Evolutionary conservation across 2,329 filamentous ascomycete species (phyloP).

Genomic region (Calonectria montana): DNA sequence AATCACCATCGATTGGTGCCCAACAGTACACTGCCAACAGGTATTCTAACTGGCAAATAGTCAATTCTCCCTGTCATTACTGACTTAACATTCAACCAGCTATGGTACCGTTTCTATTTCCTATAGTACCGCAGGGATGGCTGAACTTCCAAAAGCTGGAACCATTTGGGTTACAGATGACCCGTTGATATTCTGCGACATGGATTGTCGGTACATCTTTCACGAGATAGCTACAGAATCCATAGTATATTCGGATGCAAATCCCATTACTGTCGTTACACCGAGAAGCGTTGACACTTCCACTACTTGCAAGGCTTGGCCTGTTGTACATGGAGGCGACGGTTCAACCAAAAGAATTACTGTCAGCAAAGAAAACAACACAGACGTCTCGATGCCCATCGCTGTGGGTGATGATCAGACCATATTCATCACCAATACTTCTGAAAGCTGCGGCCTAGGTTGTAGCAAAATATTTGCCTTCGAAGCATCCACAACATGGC

Average conservation of each 20-base stretch:
- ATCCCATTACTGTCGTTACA: conserved; percentile 32
- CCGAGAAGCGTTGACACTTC: conserved; percentile 26
- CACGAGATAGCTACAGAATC: conserved; percentile 45
- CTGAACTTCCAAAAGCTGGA: conserved; percentile 43
- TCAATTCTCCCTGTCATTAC: background rate
- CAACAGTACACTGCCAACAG: conserved; percentile 57
- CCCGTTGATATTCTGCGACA: conserved; percentile 48
- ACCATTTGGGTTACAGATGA: conserved; percentile 45
- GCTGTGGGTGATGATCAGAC: conserved; percentile 33
- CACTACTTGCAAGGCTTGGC: conserved; percentile 30
- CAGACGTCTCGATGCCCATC: conserved; percentile 21
- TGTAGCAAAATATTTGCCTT: conserved; percentile 38
- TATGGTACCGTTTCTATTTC: conserved; percentile 53
- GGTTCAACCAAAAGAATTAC: conserved; percentile 31
- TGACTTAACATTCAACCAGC: conserved; percentile 30
- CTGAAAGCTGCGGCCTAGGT: conserved; percentile 20
- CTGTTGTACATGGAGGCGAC: conserved; percentile 28
- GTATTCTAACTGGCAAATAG: conserved; percentile 25
- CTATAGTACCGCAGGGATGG: conserved; percentile 35
- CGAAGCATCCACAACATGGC: conserved; percentile 27
- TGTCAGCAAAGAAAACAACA: background rate
- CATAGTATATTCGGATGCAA: conserved; percentile 22
- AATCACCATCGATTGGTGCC: conserved; percentile 40
- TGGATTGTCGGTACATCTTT: conserved; percentile 50
- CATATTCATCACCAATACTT: conserved; percentile 35